Percentiles rank a stretch among this genome's conserved stretches.
Conservation (phyloP, 108 stramenopile genomes). For the Nitzschia sp. region DNA sequence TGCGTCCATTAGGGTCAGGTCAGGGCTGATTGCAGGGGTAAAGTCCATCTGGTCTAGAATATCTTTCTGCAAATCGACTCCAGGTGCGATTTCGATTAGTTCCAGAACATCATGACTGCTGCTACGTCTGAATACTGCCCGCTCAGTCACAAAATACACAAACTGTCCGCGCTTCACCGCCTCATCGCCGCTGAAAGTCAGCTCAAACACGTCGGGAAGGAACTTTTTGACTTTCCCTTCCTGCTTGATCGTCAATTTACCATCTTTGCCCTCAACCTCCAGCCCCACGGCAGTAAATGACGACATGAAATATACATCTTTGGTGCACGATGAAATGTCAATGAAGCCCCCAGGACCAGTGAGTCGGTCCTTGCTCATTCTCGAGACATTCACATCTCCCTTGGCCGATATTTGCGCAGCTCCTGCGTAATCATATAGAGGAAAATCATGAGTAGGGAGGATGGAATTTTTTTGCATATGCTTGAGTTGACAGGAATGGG, state of each 20-base stretch:
- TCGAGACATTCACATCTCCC: conserved; percentile 84
- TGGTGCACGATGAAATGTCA: conserved; percentile 74
- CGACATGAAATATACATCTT: conserved; percentile 55
- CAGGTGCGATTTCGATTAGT: conserved; percentile 83
- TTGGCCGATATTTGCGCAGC: conserved; percentile 60
- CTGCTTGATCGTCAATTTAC: conserved; percentile 48
- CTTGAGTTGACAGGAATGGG: too few species aligned
- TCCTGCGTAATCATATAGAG: conserved; percentile 28
- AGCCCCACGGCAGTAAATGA: conserved; percentile 78
- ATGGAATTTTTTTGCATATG: too few species aligned
- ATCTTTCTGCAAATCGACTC: conserved; percentile 77
- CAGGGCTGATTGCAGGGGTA: conserved; percentile 52
- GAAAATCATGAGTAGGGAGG: not conserved
- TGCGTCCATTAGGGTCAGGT: conserved; percentile 63
- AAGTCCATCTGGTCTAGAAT: conserved; percentile 81
- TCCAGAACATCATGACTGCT: conserved; percentile 56
- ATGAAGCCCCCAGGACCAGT: conserved; percentile 87
- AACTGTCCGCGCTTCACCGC: conserved; percentile 73
- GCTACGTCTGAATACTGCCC: conserved; percentile 75
- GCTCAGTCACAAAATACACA: conserved; percentile 76
- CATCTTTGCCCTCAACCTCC: conserved; percentile 41
- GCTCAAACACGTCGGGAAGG: conserved; percentile 59
- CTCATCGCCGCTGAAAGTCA: conserved; percentile 73
- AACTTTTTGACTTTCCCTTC: conserved; percentile 80
- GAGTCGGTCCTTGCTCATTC: conserved; percentile 56